These are phyloP conservation scores for Akanthomyces muscarius DNA, from an alignment of 2,329 filamentous ascomycete genomes.

Conservation along the genomic window DNA sequence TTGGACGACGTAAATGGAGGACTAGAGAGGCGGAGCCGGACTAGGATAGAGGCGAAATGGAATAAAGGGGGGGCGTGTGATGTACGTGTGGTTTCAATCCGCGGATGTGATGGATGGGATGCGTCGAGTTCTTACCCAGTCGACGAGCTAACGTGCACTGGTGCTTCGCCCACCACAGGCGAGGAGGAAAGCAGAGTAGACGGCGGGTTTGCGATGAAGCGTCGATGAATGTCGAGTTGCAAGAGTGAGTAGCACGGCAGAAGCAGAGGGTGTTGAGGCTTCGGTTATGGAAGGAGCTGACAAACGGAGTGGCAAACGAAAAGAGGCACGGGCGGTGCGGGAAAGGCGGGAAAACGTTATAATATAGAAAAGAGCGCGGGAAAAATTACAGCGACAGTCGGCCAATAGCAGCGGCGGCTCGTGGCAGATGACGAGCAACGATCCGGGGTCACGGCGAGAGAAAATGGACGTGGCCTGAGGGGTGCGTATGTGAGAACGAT, in stretches of 20 bases:
- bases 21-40: background rate
- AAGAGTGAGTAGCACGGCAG: background rate
- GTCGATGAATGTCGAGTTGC: background rate
- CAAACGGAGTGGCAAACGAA: conserved; percentile 12
- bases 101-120: background rate
- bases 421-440: conserved; percentile 13
- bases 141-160: conserved; percentile 10
- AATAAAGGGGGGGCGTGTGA: conserved; percentile 14
- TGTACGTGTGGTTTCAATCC: background rate
- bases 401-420: conserved; percentile 3
- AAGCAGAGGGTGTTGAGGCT: background rate
- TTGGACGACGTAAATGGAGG: background rate
- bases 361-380: conserved; percentile 11
- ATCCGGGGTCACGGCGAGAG: conserved; percentile 8
- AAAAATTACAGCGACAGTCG: background rate
- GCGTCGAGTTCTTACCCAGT: conserved; percentile 13
- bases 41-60: conserved; percentile 3
- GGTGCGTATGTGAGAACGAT: conserved; percentile 16
- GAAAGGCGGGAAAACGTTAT: conserved; percentile 7
- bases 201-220: background rate
- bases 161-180: conserved; percentile 5
- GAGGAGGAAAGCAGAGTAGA: background rate
- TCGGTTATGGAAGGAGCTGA: background rate
- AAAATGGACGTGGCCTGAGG: conserved; percentile 19
- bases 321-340: background rate